A percentile compares a stretch with the other conserved stretches of the same genome.
Evolutionary conservation across 2,329 filamentous ascomycete genomes (phyloP).

Genomic region (Pyrenophora teres): DNA sequence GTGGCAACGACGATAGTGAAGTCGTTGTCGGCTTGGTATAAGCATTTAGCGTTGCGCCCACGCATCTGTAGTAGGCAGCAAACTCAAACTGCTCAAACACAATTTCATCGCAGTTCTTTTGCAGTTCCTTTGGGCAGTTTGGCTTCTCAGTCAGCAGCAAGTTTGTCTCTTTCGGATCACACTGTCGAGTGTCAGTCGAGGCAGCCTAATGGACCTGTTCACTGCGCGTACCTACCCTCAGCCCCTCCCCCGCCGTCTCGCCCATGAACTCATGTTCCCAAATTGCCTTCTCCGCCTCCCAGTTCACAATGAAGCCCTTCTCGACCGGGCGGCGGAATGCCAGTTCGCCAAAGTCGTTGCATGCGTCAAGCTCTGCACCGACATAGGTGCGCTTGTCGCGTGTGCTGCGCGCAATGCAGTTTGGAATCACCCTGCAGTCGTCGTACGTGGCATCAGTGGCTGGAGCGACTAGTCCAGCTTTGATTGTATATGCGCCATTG

Average conservation of each 20-base stretch:
- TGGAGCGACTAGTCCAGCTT: constrained; percentile 73
- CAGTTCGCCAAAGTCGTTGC: constrained; percentile 87
- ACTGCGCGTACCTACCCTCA: constrained; percentile 52
- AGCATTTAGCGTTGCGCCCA: constrained; percentile 76
- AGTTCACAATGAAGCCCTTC: constrained; percentile 93
- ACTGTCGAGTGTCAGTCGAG: constrained; percentile 47
- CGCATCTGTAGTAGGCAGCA: constrained; percentile 76
- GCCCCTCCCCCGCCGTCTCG: constrained; percentile 67
- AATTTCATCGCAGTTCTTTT: constrained; percentile 92
- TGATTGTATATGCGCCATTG: constrained; percentile 90
- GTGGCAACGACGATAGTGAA: constrained; percentile 58
- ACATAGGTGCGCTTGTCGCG: constrained; percentile 80
- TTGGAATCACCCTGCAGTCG: constrained; percentile 74
- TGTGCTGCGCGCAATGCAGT: constrained; percentile 80
- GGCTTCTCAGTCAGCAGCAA: constrained; percentile 84
- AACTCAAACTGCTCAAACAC: constrained; percentile 98
- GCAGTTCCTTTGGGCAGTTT: constrained; percentile 78
- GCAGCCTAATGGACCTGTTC: not conserved
- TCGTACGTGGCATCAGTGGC: constrained; percentile 32
- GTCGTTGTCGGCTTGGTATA: constrained; percentile 64
- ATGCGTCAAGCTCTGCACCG: constrained; percentile 75
- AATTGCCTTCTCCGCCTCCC: constrained; percentile 93
- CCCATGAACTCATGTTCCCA: constrained; percentile 91
- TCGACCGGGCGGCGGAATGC: constrained; percentile 87
- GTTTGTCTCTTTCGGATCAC: constrained; percentile 80